These are phyloP conservation scores for Fusarium austroafricanum DNA, from an alignment of 2,329 filamentous ascomycete species.

Conservation along the genomic window DNA sequence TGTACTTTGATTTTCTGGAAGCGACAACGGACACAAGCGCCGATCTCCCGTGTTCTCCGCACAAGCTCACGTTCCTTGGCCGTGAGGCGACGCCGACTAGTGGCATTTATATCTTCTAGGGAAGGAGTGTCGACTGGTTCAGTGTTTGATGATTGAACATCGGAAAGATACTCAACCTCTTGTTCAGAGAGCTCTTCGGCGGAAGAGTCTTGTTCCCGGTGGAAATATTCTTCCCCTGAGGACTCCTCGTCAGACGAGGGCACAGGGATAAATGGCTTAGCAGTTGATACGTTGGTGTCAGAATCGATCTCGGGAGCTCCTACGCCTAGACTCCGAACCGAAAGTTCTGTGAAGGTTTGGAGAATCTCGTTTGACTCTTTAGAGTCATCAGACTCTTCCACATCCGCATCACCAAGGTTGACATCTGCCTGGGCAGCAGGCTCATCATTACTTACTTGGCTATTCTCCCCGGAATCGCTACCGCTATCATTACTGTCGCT, in stretches of 20 bases:
- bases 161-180: background rate
- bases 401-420: background rate
- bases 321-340: background rate
- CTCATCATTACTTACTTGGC: background rate
- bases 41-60: conserved; percentile 4
- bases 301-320: background rate
- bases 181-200: conserved; percentile 3
- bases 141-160: background rate
- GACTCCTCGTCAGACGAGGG: background rate
- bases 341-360: background rate
- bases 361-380: background rate
- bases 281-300: background rate
- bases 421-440: background rate
- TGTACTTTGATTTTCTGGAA: conserved; percentile 41
- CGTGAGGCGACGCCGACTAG: conserved; percentile 3
- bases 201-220: background rate
- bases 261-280: background rate
- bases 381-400: background rate
- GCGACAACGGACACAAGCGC: conserved; percentile 39
- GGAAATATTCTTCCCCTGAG: background rate
- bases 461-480: background rate
- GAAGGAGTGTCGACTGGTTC: background rate
- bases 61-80: background rate
- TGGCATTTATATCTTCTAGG: background rate
- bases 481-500: background rate